Conservation (phyloP, 352 stramenopile species). For the Phytophthora sp. region DNA sequence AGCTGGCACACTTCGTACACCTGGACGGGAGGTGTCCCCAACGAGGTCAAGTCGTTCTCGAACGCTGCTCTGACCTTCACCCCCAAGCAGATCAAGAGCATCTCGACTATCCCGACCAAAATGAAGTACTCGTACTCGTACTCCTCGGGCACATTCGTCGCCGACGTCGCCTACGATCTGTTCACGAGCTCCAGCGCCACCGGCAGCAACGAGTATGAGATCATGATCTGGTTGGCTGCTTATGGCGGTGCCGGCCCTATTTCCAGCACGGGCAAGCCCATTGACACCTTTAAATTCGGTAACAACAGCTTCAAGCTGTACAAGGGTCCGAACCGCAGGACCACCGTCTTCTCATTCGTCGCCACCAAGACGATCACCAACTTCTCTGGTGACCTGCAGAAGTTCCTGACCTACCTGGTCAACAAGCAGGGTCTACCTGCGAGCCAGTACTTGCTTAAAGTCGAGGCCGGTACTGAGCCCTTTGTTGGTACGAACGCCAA, state of each 20-base stretch:
- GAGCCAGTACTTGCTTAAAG: conserved; percentile 36
- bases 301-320: conserved; percentile 36
- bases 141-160: conserved; percentile 32
- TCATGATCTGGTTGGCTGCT: conserved; percentile 48
- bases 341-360: conserved; percentile 43
- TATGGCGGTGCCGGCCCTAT: conserved; percentile 37
- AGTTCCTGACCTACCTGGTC: conserved; percentile 37
- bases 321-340: conserved; percentile 39
- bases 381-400: conserved; percentile 34
- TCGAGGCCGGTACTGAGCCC: conserved; percentile 42
- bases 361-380: conserved; percentile 35
- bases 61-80: conserved; percentile 48
- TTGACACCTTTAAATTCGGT: conserved; percentile 29
- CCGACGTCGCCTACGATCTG: conserved; percentile 43
- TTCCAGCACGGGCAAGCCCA: conserved; percentile 36
- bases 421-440: conserved; percentile 31
- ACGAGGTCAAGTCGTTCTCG: conserved; percentile 50
- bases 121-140: conserved; percentile 43
- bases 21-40: conserved; percentile 35
- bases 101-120: conserved; percentile 41
- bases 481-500: conserved; percentile 40
- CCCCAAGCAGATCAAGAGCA: conserved; percentile 34
- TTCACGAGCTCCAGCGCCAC: conserved; percentile 36
- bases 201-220: conserved; percentile 43
- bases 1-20: conserved; percentile 51